Evolutionary conservation across 179 eudicot genomes (phyloP).

Genomic region (Silene noctiflora): DNA sequence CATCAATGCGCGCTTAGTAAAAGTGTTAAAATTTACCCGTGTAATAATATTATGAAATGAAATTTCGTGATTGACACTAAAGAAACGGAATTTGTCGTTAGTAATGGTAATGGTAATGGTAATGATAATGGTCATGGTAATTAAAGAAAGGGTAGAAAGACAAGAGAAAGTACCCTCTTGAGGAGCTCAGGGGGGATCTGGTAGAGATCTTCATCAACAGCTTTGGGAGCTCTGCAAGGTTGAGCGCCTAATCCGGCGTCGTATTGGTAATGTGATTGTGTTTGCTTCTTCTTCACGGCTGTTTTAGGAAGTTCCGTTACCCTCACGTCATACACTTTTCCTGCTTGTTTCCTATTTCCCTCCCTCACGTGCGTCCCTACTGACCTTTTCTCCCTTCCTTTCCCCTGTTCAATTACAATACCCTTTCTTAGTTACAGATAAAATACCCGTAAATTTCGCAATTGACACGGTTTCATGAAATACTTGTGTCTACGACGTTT

Average conservation of each 20-base stretch:
- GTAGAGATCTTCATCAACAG: conserved; percentile 90
- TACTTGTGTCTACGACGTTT: too few relatives aligned
- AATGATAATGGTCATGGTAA: background rate
- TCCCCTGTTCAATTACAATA: conserved; percentile 2
- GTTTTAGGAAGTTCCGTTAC: conserved; percentile 37
- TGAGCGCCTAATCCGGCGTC: conserved; percentile 24
- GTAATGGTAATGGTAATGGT: too few relatives aligned
- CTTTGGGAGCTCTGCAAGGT: conserved; percentile 43
- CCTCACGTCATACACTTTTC: conserved; percentile 48
- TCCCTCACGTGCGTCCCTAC: conserved; percentile 26
- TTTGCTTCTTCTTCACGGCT: conserved; percentile 27
- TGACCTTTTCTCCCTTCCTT: conserved; percentile 23
- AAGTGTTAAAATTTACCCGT: too few relatives aligned
- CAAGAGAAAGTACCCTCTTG: conserved; percentile 34
- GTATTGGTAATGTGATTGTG: conserved; percentile 24
- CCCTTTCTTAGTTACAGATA: too few relatives aligned
- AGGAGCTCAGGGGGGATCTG: conserved; percentile 86
- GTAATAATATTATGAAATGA: too few relatives aligned
- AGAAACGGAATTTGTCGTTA: too few relatives aligned
- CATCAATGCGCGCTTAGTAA: too few relatives aligned
- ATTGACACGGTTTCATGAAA: too few relatives aligned
- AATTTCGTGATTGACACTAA: too few relatives aligned
- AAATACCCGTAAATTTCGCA: too few relatives aligned
- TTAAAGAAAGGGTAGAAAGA: background rate
- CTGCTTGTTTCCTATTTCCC: conserved; percentile 36